Evolutionary conservation across 306 rosid species (phyloP).

Genomic region (Trichosanthes truncata): DNA sequence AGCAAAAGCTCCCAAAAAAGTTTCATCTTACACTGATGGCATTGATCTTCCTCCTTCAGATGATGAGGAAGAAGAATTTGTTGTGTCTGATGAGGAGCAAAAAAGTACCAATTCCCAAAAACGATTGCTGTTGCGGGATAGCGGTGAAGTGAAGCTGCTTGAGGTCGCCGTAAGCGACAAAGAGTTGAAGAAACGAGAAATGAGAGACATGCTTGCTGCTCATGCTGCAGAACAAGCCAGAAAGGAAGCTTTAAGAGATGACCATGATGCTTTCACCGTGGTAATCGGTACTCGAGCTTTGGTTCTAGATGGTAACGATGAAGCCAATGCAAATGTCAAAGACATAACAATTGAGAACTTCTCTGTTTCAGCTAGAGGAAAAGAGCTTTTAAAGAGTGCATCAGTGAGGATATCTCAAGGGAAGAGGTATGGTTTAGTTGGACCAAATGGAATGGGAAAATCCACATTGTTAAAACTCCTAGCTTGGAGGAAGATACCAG

Average conservation of each 20-base stretch:
- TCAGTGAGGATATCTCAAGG: conserved; percentile 39
- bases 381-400: conserved; percentile 34
- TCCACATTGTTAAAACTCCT: conserved; percentile 65
- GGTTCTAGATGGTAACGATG: conserved; percentile 40
- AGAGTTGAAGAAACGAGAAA: conserved; percentile 39
- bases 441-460: conserved; percentile 54
- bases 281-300: conserved; percentile 47
- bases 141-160: conserved; percentile 20
- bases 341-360: conserved; percentile 37
- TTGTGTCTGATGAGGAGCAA: conserved; percentile 18
- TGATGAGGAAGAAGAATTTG: conserved; percentile 38
- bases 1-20: conserved; percentile 39
- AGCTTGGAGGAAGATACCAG: conserved; percentile 81
- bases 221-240: conserved; percentile 35
- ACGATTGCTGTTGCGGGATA: conserved; percentile 10
- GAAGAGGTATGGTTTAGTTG: conserved; percentile 49
- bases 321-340: conserved; percentile 38
- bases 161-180: conserved; percentile 21
- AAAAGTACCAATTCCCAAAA: neutral
- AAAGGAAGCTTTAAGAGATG: conserved; percentile 46
- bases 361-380: conserved; percentile 41
- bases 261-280: conserved; percentile 69
- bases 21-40: conserved; percentile 8
- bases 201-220: conserved; percentile 42
- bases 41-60: conserved; percentile 59